Evolutionary conservation across 1,139 yeast genomes (phyloP).

Genomic region (Arxiozyma slooffiae): DNA sequence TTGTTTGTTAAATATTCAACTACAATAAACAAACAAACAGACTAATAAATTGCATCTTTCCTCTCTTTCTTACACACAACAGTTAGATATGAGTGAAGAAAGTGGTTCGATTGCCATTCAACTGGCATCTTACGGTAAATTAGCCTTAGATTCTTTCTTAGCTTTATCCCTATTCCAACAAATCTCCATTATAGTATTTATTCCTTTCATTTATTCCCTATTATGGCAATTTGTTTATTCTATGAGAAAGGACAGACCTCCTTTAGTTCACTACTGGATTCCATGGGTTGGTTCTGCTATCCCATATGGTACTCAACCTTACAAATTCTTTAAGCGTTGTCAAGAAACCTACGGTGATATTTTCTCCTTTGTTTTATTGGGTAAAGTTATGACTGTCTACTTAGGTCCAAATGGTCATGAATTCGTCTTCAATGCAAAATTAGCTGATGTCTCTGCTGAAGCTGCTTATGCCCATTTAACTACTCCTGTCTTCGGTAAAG

Average conservation of each 20-base stretch:
- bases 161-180: constrained; percentile 27
- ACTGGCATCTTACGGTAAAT: background rate
- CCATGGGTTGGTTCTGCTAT: constrained; percentile 96
- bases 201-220: constrained; percentile 48
- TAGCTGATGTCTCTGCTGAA: constrained; percentile 87
- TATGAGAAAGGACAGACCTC: constrained; percentile 69
- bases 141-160: background rate
- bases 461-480: constrained; percentile 92
- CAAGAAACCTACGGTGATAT: constrained; percentile 82
- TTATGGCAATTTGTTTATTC: constrained; percentile 64
- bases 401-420: constrained; percentile 97
- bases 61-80: background rate
- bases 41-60: background rate
- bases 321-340: constrained; percentile 72
- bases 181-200: constrained; percentile 18
- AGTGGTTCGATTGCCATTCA: background rate
- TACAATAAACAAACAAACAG: background rate
- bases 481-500: constrained; percentile 95
- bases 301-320: constrained; percentile 84
- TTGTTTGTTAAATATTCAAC: background rate
- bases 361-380: constrained; percentile 79
- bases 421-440: constrained; percentile 83
- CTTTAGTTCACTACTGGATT: constrained; percentile 82
- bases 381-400: constrained; percentile 89
- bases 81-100: background rate